A percentile compares a stretch with the other conserved stretches of the same genome.
Evolutionary conservation across 495 filamentous ascomycete genomes (phyloP).

Genomic region (Penicillium coprophilum): DNA sequence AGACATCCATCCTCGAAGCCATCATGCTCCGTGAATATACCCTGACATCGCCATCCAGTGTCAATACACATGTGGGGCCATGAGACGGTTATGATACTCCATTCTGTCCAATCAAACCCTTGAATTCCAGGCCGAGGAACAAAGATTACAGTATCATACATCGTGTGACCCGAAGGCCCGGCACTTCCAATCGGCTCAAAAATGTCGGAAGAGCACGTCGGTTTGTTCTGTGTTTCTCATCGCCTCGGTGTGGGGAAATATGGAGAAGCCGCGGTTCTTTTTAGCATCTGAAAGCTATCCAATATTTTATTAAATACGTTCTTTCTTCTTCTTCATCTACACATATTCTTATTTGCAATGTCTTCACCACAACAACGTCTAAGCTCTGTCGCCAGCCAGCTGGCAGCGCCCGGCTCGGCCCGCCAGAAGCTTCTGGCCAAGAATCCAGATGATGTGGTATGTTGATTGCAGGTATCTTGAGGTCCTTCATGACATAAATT

Average conservation of each 20-base stretch:
- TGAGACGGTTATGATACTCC: neutral
- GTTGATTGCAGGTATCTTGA: slow-evolving; percentile 9
- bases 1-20: neutral
- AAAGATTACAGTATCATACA: slow-evolving; percentile 38
- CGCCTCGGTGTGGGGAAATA: neutral
- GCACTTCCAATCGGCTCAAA: slow-evolving; percentile 32
- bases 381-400: slow-evolving; percentile 41
- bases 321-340: neutral
- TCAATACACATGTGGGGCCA: neutral
- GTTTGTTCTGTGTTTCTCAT: slow-evolving; percentile 4
- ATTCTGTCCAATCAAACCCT: slow-evolving; percentile 18
- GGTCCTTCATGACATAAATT: slow-evolving; percentile 4
- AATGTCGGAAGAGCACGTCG: too few relatives aligned
- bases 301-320: neutral
- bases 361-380: slow-evolving; percentile 46
- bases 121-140: slow-evolving; percentile 28
- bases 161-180: slow-evolving; percentile 11
- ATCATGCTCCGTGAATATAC: neutral
- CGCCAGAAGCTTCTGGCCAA: slow-evolving; percentile 39
- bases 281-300: neutral
- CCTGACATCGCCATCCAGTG: neutral
- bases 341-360: slow-evolving; percentile 26
- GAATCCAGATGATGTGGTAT: slow-evolving; percentile 48
- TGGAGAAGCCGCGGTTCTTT: slow-evolving; percentile 18
- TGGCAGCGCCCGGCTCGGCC: slow-evolving; percentile 33